These are phyloP conservation scores for Colletotrichum siamense DNA, from an alignment of 2,329 filamentous ascomycete species.

Conservation along the genomic window DNA sequence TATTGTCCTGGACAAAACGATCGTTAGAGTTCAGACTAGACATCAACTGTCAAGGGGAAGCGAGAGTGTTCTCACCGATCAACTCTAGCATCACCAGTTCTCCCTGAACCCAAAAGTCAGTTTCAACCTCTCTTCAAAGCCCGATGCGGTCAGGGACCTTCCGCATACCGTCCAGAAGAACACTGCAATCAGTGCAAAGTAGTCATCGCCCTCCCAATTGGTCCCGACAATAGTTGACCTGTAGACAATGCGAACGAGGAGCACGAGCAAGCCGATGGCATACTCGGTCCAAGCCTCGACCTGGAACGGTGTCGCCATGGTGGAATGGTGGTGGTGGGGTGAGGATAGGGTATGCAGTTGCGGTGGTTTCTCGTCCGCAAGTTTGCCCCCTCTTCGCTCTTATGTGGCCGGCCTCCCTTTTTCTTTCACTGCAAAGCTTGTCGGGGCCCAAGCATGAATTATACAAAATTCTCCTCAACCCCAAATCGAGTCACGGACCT, in stretches of 20 bases:
- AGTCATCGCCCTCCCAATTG: constrained; percentile 48
- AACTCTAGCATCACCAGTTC: constrained; percentile 9
- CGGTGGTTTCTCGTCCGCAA: constrained; percentile 17
- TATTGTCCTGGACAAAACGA: constrained; percentile 27
- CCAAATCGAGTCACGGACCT: not conserved
- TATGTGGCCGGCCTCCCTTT: not conserved
- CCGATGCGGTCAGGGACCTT: not conserved
- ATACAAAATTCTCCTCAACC: not conserved
- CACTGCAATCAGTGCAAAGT: constrained; percentile 40
- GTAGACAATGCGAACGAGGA: constrained; percentile 43
- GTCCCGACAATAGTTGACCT: constrained; percentile 42
- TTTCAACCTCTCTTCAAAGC: not conserved
- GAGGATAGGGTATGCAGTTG: constrained; percentile 1
- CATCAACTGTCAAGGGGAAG: not conserved
- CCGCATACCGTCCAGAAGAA: constrained; percentile 41
- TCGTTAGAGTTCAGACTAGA: not conserved
- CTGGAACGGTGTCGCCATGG: constrained; percentile 44
- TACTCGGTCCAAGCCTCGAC: constrained; percentile 51
- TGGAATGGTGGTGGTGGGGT: not conserved
- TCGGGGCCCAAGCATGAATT: not conserved
- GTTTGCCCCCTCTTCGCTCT: not conserved
- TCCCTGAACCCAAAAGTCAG: not conserved
- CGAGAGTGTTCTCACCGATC: not conserved
- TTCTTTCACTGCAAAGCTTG: not conserved
- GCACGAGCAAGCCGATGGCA: constrained; percentile 39